Evolutionary conservation across 2,329 filamentous ascomycete genomes (phyloP).

Genomic region (Aureobasidium sp.): DNA sequence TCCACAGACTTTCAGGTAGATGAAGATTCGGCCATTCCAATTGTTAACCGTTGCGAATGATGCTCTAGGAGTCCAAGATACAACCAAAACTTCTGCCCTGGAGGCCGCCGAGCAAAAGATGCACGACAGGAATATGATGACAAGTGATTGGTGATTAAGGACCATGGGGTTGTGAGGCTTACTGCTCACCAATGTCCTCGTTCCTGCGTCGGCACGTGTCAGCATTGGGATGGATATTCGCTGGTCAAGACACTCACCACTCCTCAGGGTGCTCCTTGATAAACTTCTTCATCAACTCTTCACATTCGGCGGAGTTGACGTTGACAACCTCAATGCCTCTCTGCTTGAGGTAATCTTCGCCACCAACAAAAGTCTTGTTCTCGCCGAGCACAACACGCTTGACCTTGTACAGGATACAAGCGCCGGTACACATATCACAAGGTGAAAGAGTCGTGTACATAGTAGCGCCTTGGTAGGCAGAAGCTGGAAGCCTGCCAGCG

Average conservation of each 20-base stretch:
- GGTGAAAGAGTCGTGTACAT: conserved; percentile 78
- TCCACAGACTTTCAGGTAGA: conserved; percentile 52
- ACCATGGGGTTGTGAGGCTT: conserved; percentile 3
- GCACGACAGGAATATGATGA: conserved; percentile 31
- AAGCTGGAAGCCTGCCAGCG: conserved; percentile 63
- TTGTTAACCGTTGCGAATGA: conserved; percentile 24
- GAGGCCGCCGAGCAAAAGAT: conserved; percentile 28
- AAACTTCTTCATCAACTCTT: conserved; percentile 63
- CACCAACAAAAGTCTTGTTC: conserved; percentile 67
- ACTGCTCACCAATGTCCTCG: conserved; percentile 33
- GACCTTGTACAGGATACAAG: conserved; percentile 69
- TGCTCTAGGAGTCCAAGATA: conserved; percentile 25
- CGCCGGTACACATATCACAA: conserved; percentile 76
- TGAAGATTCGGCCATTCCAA: conserved; percentile 24
- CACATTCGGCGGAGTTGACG: conserved; percentile 57
- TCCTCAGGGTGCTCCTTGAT: conserved; percentile 65
- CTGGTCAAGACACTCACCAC: conserved; percentile 45
- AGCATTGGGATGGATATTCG: conserved; percentile 1
- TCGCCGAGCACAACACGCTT: conserved; percentile 69
- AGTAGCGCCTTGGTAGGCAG: conserved; percentile 52
- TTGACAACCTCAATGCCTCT: conserved; percentile 69
- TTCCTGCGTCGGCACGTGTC: conserved; percentile 25
- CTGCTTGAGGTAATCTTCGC: conserved; percentile 61
- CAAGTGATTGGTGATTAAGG: conserved; percentile 28
- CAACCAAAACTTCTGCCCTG: conserved; percentile 21